Conservation (phyloP, 2,329 filamentous ascomycete species). For the Trichoderma brevicompactum region DNA sequence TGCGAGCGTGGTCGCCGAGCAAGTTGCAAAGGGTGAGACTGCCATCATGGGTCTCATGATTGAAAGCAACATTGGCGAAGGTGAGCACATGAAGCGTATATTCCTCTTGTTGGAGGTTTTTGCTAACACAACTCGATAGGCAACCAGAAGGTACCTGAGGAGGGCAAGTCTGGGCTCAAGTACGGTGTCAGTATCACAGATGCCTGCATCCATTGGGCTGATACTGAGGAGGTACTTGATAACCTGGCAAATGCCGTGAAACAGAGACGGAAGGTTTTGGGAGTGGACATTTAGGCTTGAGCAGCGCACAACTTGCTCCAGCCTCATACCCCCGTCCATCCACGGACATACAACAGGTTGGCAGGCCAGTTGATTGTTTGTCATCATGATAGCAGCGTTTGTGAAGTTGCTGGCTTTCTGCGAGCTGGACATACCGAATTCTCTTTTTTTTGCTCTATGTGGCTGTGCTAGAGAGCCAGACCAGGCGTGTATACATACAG, state of each 20-base stretch:
- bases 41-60: constrained; percentile 98
- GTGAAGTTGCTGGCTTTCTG: neutral
- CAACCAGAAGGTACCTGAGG: constrained; percentile 86
- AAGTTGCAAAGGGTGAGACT: constrained; percentile 82
- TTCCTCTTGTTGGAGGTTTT: constrained; percentile 35
- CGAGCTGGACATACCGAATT: neutral
- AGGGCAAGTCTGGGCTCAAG: constrained; percentile 83
- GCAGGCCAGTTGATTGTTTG: neutral
- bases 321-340: neutral
- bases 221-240: constrained; percentile 79
- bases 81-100: constrained; percentile 48
- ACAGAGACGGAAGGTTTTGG: constrained; percentile 62
- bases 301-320: neutral
- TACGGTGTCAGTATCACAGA: constrained; percentile 98
- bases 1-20: constrained; percentile 76
- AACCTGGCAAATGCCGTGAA: constrained; percentile 79
- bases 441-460: neutral
- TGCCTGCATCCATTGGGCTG: constrained; percentile 93
- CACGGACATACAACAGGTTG: neutral
- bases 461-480: neutral
- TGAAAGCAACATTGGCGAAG: constrained; percentile 95
- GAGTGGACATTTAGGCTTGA: constrained; percentile 15
- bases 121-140: constrained; percentile 50
- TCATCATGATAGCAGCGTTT: constrained; percentile 4
- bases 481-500: neutral